Conservation (phyloP, 306 rosid genomes). For the Sesbania bispinosa region DNA sequence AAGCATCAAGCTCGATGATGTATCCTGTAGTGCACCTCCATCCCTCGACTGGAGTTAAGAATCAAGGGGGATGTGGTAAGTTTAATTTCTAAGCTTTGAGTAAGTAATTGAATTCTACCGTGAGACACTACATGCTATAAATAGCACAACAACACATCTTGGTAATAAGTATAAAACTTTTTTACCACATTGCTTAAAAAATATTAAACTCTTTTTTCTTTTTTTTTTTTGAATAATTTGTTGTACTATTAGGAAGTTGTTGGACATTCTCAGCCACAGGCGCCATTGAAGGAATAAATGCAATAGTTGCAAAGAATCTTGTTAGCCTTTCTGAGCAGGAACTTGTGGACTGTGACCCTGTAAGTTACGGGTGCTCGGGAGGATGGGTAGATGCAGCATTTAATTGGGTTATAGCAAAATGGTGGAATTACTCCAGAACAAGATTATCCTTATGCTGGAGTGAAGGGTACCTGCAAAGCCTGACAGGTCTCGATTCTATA, state of each 20-base stretch:
- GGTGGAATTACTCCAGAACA: not conserved
- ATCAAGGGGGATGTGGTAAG: conserved; percentile 45
- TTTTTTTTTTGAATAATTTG: not conserved
- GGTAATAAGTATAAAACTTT: too few species aligned
- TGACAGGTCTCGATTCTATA: not conserved
- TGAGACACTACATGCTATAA: too few species aligned
- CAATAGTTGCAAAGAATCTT: not conserved
- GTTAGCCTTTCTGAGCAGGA: not conserved
- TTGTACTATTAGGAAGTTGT: not conserved
- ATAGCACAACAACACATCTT: too few species aligned
- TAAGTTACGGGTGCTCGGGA: not conserved
- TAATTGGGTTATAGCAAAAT: not conserved
- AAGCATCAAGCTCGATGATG: not conserved
- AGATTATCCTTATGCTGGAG: not conserved
- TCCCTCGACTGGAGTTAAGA: conserved; percentile 55
- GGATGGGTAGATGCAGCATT: conserved; percentile 41
- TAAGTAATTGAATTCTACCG: too few species aligned
- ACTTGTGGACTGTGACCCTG: not conserved
- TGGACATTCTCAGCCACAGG: not conserved
- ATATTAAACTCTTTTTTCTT: not conserved
- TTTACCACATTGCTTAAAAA: not conserved
- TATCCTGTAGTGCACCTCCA: conserved; percentile 29
- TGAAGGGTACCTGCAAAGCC: conserved; percentile 28
- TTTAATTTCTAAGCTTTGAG: too few species aligned
- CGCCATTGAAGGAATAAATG: not conserved